phyloP scores from a whole-genome alignment of 768 basidiomycete species.

The Lentinus tigrinus region DNA sequence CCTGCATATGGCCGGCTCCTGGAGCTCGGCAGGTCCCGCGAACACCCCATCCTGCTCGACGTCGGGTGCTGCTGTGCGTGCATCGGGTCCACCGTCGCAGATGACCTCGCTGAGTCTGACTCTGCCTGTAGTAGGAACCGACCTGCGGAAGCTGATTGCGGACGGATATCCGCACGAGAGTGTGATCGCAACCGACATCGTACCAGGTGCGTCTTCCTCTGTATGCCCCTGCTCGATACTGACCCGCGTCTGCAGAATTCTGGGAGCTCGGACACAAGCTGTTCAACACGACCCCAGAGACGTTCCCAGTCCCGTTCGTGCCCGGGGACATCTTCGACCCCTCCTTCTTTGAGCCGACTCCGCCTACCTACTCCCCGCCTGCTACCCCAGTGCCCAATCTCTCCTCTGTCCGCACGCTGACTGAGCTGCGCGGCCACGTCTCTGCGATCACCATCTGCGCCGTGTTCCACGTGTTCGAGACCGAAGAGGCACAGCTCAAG shows the following conservation, averaged over 20 bases:
- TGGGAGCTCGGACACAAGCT: conserved; percentile 62
- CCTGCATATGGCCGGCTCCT: conserved; percentile 26
- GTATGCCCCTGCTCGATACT: not conserved
- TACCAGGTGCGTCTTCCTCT: conserved; percentile 24
- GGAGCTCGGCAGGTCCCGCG: conserved; percentile 33
- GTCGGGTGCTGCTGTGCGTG: conserved; percentile 42
- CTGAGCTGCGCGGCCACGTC: conserved; percentile 43
- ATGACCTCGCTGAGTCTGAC: not conserved
- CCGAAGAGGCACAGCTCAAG: conserved; percentile 33
- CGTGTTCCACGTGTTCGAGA: conserved; percentile 48
- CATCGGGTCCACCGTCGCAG: not conserved
- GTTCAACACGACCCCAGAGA: conserved; percentile 48
- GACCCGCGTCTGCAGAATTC: conserved; percentile 36
- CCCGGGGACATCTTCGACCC: conserved; percentile 53
- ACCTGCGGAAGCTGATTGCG: conserved; percentile 35
- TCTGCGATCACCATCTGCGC: conserved; percentile 48
- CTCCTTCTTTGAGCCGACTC: conserved; percentile 33
- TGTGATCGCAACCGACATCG: conserved; percentile 35
- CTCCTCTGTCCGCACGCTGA: conserved; percentile 38
- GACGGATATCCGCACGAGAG: conserved; percentile 43
- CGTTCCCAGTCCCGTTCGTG: conserved; percentile 54
- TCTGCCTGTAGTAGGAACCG: conserved; percentile 34
- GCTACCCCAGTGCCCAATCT: conserved; percentile 26
- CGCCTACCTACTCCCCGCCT: conserved; percentile 19
- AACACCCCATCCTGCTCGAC: conserved; percentile 38